phyloP scores from a whole-genome alignment of 805 yeast species.

The Saccharomycopsis sp. region DNA sequence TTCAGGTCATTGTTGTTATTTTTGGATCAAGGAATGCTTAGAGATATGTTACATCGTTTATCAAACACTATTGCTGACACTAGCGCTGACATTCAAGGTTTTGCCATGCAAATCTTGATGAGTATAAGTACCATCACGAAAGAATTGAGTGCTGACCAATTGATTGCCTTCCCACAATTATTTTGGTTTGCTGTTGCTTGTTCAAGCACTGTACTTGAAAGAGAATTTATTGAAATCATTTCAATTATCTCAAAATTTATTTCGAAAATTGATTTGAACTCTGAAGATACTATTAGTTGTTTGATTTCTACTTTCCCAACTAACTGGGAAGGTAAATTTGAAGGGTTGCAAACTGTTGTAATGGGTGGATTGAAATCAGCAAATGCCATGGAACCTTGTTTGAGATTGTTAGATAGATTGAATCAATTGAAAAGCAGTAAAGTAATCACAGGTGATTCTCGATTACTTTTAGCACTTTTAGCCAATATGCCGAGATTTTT shows the following conservation, averaged over 20 bases:
- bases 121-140: slow-evolving; percentile 90
- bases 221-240: slow-evolving; percentile 82
- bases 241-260: slow-evolving; percentile 78
- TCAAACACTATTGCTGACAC: slow-evolving; percentile 92
- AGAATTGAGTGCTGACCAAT: slow-evolving; percentile 67
- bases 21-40: slow-evolving; percentile 79
- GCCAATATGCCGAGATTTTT: slow-evolving; percentile 80
- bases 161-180: slow-evolving; percentile 84
- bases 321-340: slow-evolving; percentile 92
- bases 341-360: slow-evolving; percentile 75
- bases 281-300: slow-evolving; percentile 79
- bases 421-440: slow-evolving; percentile 62
- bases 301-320: slow-evolving; percentile 84
- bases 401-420: slow-evolving; percentile 66
- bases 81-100: slow-evolving; percentile 86
- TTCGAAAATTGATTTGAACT: slow-evolving; percentile 77
- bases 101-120: slow-evolving; percentile 95
- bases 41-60: slow-evolving; percentile 88
- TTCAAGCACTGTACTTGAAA: slow-evolving; percentile 82
- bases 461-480: slow-evolving; percentile 65
- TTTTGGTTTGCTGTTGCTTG: slow-evolving; percentile 96
- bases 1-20: slow-evolving; percentile 78
- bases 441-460: slow-evolving; percentile 62
- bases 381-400: slow-evolving; percentile 69
- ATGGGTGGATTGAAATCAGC: slow-evolving; percentile 81